Conservation (phyloP, 1,284 basidiomycete genomes). For the Cutaneotrichosporon sp. region DNA sequence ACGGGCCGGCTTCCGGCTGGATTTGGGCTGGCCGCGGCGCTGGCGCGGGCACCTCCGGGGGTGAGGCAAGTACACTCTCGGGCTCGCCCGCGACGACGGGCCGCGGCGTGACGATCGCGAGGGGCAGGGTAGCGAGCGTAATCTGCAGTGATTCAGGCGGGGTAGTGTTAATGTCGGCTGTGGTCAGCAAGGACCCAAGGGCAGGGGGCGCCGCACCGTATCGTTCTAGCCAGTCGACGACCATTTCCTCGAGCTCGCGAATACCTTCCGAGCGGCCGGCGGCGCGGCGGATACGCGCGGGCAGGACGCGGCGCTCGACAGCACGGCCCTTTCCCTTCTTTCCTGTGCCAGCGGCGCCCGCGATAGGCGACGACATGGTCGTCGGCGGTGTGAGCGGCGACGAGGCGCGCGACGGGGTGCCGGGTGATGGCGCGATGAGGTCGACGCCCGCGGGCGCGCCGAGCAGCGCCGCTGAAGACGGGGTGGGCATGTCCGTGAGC, state of each 20-base stretch:
- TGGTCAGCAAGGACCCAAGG: not conserved
- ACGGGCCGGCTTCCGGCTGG: conserved; percentile 14
- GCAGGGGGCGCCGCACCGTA: conserved; percentile 57
- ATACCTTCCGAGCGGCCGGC: conserved; percentile 55
- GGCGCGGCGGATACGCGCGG: conserved; percentile 68
- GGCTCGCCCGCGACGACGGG: conserved; percentile 2
- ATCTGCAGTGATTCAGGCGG: conserved; percentile 60
- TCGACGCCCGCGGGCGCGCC: too few relatives aligned
- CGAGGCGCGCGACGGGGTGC: not conserved
- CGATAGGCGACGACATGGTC: not conserved
- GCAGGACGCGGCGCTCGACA: conserved; percentile 63
- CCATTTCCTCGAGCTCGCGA: conserved; percentile 72
- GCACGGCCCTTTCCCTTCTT: conserved; percentile 1
- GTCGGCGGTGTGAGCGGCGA: not conserved
- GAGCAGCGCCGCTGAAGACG: too few relatives aligned
- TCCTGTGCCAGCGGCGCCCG: too few relatives aligned
- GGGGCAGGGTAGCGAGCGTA: conserved; percentile 58
- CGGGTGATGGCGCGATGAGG: too few relatives aligned
- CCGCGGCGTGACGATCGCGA: conserved; percentile 23
- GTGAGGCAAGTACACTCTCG: too few relatives aligned
- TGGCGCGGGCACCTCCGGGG: not conserved
- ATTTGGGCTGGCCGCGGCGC: conserved; percentile 18
- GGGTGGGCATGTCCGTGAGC: too few relatives aligned
- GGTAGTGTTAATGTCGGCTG: conserved; percentile 65
- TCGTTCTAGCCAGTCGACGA: conserved; percentile 71